Conservation (phyloP, 2,329 filamentous ascomycete genomes). For the Colletotrichum lindemuthianum region DNA sequence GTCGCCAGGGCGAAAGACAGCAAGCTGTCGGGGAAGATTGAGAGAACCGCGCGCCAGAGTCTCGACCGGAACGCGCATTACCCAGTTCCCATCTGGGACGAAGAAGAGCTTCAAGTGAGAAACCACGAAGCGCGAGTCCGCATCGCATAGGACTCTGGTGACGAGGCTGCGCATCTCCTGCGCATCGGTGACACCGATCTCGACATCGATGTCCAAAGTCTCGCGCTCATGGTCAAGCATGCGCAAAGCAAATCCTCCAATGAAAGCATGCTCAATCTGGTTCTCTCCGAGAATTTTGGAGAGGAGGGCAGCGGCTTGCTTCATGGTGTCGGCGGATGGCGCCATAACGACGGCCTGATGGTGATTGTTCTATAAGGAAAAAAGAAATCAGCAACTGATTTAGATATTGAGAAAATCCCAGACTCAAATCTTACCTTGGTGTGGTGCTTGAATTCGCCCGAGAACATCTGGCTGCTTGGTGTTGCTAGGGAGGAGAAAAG, state of each 20-base stretch:
- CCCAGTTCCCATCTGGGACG: neutral
- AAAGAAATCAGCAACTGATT: neutral
- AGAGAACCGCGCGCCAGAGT: neutral
- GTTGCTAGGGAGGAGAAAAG: too few relatives aligned
- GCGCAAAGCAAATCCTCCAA: constrained; percentile 3
- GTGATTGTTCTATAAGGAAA: neutral
- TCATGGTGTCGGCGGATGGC: neutral
- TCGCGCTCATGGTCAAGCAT: neutral
- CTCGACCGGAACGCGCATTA: neutral
- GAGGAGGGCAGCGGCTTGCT: neutral
- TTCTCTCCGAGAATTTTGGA: neutral
- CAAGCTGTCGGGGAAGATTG: neutral
- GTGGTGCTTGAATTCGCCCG: too few relatives aligned
- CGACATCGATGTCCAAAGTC: constrained; percentile 9
- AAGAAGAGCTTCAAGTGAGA: constrained; percentile 2
- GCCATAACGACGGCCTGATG: neutral
- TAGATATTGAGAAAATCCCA: neutral
- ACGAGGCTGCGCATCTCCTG: neutral
- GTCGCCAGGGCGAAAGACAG: neutral
- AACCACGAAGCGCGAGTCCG: neutral
- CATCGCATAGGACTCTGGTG: neutral
- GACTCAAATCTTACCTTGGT: too few relatives aligned
- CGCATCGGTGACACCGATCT: neutral
- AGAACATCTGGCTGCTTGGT: too few relatives aligned
- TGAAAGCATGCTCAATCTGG: constrained; percentile 1